A percentile compares a stretch with the other conserved stretches of the same genome.
phyloP scores from a whole-genome alignment of 257 asterid genomes.

The Pogostemon cablin region DNA sequence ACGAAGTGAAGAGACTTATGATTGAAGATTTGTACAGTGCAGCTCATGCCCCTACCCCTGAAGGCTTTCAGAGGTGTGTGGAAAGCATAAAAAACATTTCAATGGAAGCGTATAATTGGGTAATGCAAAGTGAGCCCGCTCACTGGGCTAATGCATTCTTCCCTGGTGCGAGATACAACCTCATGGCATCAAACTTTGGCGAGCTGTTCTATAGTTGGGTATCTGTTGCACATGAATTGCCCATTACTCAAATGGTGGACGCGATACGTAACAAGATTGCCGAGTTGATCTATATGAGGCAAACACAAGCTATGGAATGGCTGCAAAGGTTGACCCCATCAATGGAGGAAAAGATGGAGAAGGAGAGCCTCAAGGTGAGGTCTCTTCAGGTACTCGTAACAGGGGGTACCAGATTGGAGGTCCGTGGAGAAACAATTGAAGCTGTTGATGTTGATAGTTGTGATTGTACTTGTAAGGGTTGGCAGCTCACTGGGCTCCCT shows the following conservation, averaged over 20 bases:
- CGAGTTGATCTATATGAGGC: slow-evolving; percentile 65
- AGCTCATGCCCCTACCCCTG: slow-evolving; percentile 67
- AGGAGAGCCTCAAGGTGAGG: slow-evolving; percentile 61
- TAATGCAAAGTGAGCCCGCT: slow-evolving; percentile 83
- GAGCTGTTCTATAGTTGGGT: slow-evolving; percentile 87
- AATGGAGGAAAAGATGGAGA: slow-evolving; percentile 76
- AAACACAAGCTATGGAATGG: slow-evolving; percentile 68
- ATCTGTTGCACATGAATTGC: slow-evolving; percentile 87
- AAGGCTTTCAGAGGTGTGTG: slow-evolving; percentile 66
- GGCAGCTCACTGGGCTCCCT: slow-evolving; percentile 87
- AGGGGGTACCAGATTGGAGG: slow-evolving; percentile 62
- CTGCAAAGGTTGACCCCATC: slow-evolving; percentile 72
- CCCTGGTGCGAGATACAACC: slow-evolving; percentile 84
- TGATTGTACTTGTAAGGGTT: slow-evolving; percentile 71
- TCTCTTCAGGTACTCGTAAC: slow-evolving; percentile 49
- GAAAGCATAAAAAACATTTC: slow-evolving; percentile 85
- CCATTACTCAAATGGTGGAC: slow-evolving; percentile 95
- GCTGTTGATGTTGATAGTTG: slow-evolving; percentile 65
- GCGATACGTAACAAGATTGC: slow-evolving; percentile 67
- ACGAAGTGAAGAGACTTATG: slow-evolving; percentile 83
- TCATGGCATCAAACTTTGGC: slow-evolving; percentile 76
- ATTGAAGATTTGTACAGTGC: slow-evolving; percentile 76
- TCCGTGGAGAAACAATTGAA: slow-evolving; percentile 73
- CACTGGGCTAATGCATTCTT: slow-evolving; percentile 91
- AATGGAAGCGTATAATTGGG: slow-evolving; percentile 79